A percentile compares a stretch with the other conserved stretches of the same genome.
Evolutionary conservation across 2,329 filamentous ascomycete species (phyloP).

Genomic region (Cercospora janseana): DNA sequence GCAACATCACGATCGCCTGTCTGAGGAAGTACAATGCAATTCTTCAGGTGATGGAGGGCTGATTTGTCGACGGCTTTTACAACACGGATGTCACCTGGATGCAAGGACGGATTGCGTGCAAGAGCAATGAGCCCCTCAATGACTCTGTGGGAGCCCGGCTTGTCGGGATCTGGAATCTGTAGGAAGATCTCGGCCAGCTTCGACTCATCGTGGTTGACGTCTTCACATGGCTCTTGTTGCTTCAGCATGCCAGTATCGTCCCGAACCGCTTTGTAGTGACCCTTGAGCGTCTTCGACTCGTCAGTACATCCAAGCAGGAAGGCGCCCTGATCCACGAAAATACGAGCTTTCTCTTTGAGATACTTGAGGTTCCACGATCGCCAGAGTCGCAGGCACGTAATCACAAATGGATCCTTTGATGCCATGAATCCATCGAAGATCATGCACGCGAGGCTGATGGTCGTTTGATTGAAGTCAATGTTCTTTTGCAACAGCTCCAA

Average conservation of each 20-base stretch:
- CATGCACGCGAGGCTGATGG: conserved; percentile 70
- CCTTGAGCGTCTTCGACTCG: conserved; percentile 72
- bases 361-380: conserved; percentile 83
- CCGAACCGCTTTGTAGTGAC: conserved; percentile 56
- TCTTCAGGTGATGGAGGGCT: conserved; percentile 70
- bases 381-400: conserved; percentile 79
- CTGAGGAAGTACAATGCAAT: conserved; percentile 85
- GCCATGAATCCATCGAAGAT: conserved; percentile 76
- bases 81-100: conserved; percentile 86
- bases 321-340: conserved; percentile 76
- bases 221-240: conserved; percentile 45
- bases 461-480: conserved; percentile 82
- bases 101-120: conserved; percentile 88
- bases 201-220: conserved; percentile 35
- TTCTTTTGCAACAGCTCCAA: conserved; percentile 67
- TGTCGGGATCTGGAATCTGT: conserved; percentile 62
- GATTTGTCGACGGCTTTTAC: conserved; percentile 78
- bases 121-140: conserved; percentile 77
- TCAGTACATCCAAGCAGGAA: conserved; percentile 88
- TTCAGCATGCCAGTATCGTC: conserved; percentile 28
- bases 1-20: conserved; percentile 80
- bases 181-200: conserved; percentile 81
- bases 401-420: conserved; percentile 73
- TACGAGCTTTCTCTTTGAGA: conserved; percentile 87
- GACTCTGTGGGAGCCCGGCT: conserved; percentile 57